Evolutionary conservation across 2,329 filamentous ascomycete species (phyloP), one percentile per base, ranked within the genome.

Genomic region (Podosphaera fusca): DNA sequence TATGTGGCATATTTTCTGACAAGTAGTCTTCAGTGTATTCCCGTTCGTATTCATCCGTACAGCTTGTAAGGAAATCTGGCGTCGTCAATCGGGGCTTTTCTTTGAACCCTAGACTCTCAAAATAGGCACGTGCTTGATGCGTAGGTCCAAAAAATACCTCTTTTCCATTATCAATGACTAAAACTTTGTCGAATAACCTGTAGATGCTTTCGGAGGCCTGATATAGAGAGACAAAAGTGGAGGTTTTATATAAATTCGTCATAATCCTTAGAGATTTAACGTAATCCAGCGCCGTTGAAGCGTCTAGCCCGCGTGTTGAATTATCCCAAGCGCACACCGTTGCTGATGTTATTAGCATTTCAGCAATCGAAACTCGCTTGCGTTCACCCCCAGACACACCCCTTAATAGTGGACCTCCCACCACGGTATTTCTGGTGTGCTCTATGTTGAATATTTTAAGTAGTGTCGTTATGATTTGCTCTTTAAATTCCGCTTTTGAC

Each of bases 391-490:
- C 86, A 52, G 81, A 85, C 0, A 90, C 81, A 67, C 86, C 88
- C 55, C 85, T 81, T 29, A 92, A 77, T 60, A 90, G 87, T 0
- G 80, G 78, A 60, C 90, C 84, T 6, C 89, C 89, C 33, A 95
- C 87, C 35, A 90, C 79, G 0, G 89, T 95, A 66, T 88, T 78
- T 55, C 80, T 77, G 0, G 87, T 94, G 68, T 95, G 87, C 68
- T 89, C 84, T 56, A 95, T 94, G 66, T 90, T 92, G 74, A 95
- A 94, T 85, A 94, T 92, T 65, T 86, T 87, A 55, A 94, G 74
- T 59, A 95, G 74, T 64, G 83, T 78, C 21, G 79, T 75, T 59
- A 89, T 75, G 58, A 94, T 80, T 63, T 81, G 80, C 55, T 84
- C 75, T 71, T 89, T 89, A 72, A 90, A 90, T 14, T 84, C 81